Percentiles rank a stretch among this genome's conserved stretches.
Conservation (phyloP, 495 filamentous ascomycete species). For the Daldinia vernicosa region DNA sequence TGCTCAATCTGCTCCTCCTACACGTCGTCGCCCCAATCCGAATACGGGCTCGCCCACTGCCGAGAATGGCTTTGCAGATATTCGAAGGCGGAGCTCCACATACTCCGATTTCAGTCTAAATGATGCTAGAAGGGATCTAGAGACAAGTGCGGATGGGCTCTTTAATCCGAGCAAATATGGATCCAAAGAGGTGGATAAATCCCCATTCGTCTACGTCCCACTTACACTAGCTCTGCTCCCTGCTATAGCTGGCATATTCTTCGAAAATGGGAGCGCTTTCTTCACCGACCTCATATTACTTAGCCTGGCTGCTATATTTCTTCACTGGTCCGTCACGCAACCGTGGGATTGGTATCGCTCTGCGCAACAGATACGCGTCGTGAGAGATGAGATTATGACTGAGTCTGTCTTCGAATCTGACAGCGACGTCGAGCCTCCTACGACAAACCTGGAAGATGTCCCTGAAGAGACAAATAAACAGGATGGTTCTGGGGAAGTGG, state of each 20-base stretch:
- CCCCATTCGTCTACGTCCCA: conserved; percentile 76
- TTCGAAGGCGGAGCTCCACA: conserved; percentile 73
- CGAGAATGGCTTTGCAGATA: conserved; percentile 40
- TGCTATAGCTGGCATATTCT: conserved; percentile 83
- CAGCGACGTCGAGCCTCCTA: conserved; percentile 53
- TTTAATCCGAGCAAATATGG: conserved; percentile 67
- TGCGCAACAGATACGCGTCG: conserved; percentile 68
- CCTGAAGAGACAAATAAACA: conserved; percentile 50
- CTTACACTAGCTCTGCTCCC: conserved; percentile 85
- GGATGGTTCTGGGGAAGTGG: neutral
- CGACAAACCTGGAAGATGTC: conserved; percentile 51
- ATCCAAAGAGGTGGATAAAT: conserved; percentile 31
- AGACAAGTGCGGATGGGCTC: conserved; percentile 76
- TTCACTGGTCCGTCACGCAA: conserved; percentile 91
- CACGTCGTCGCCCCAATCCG: conserved; percentile 32
- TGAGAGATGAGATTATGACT: conserved; percentile 54
- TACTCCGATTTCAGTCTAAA: conserved; percentile 75
- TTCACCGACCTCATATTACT: conserved; percentile 87
- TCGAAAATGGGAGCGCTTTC: conserved; percentile 81
- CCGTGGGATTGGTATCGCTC: conserved; percentile 97
- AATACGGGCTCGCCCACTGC: conserved; percentile 27
- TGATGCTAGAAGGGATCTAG: conserved; percentile 71
- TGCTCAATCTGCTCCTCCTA: too few species aligned
- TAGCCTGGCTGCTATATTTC: conserved; percentile 78
- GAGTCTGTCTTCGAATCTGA: conserved; percentile 61